phyloP scores from a whole-genome alignment of 768 basidiomycete genomes.

The Tylopilus subfusipes region DNA sequence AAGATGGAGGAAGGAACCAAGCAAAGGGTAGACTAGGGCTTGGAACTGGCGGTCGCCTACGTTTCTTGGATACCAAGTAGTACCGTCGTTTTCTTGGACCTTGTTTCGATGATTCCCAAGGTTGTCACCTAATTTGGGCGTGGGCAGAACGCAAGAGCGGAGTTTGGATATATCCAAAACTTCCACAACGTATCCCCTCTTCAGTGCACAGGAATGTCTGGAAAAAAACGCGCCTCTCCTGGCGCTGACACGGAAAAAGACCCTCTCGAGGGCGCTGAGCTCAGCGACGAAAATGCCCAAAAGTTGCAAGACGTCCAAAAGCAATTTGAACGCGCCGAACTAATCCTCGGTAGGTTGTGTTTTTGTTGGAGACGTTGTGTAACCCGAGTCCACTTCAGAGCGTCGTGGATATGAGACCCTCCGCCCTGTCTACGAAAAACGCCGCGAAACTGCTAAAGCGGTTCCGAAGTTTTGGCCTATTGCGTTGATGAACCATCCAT shows the following conservation, averaged over 20 bases:
- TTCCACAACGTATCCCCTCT: slow-evolving; percentile 6
- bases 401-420: slow-evolving; percentile 58
- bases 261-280: slow-evolving; percentile 61
- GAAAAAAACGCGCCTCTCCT: slow-evolving; percentile 76
- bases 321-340: slow-evolving; percentile 66
- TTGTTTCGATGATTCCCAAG: neutral
- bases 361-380: neutral
- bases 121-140: slow-evolving; percentile 2
- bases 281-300: slow-evolving; percentile 68
- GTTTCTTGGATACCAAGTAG: neutral
- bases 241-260: slow-evolving; percentile 73
- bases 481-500: slow-evolving; percentile 69
- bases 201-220: slow-evolving; percentile 29
- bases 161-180: slow-evolving; percentile 29
- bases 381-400: slow-evolving; percentile 41
- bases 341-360: slow-evolving; percentile 60
- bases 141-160: slow-evolving; percentile 22
- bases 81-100: neutral
- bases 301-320: slow-evolving; percentile 65
- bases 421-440: slow-evolving; percentile 62
- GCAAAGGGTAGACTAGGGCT: slow-evolving; percentile 67
- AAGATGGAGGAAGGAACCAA: slow-evolving; percentile 70
- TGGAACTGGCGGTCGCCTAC: neutral
- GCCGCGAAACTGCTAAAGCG: slow-evolving; percentile 59
- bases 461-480: slow-evolving; percentile 86